Conservation (phyloP, 306 rosid species). For the Fagus crenata region DNA sequence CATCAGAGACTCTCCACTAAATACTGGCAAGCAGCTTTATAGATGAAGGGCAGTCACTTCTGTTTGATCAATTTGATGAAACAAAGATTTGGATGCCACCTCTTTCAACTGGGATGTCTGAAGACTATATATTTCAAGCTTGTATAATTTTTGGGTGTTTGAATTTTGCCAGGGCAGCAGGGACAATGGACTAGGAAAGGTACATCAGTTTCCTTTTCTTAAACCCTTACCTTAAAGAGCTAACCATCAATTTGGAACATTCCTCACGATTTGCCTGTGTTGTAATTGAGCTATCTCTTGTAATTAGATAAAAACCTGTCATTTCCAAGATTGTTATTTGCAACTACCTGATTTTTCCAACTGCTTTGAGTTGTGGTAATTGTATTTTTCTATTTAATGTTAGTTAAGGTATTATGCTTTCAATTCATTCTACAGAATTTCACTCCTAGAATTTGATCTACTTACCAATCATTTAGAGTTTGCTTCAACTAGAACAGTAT, state of each 20-base stretch:
- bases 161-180: constrained; percentile 44
- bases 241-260: constrained; percentile 51
- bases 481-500: not conserved
- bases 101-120: constrained; percentile 47
- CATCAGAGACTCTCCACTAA: constrained; percentile 78
- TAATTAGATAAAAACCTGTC: constrained; percentile 49
- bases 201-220: constrained; percentile 41
- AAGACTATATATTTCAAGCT: constrained; percentile 50
- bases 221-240: constrained; percentile 48
- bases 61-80: constrained; percentile 34
- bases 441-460: not conserved
- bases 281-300: constrained; percentile 53
- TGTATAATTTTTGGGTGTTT: constrained; percentile 54
- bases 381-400: constrained; percentile 19
- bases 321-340: constrained; percentile 37
- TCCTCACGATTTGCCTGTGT: constrained; percentile 49
- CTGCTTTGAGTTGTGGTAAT: constrained; percentile 31
- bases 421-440: not conserved
- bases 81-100: constrained; percentile 40
- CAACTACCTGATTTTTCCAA: constrained; percentile 40
- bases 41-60: constrained; percentile 43
- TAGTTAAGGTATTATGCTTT: constrained; percentile 18
- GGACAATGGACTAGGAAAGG: constrained; percentile 50
- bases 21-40: constrained; percentile 60
- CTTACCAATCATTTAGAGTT: not conserved